Percentiles rank a stretch among this genome's conserved stretches.
Conservation (phyloP, 768 basidiomycete genomes). For the Rhodotorula paludigena region DNA sequence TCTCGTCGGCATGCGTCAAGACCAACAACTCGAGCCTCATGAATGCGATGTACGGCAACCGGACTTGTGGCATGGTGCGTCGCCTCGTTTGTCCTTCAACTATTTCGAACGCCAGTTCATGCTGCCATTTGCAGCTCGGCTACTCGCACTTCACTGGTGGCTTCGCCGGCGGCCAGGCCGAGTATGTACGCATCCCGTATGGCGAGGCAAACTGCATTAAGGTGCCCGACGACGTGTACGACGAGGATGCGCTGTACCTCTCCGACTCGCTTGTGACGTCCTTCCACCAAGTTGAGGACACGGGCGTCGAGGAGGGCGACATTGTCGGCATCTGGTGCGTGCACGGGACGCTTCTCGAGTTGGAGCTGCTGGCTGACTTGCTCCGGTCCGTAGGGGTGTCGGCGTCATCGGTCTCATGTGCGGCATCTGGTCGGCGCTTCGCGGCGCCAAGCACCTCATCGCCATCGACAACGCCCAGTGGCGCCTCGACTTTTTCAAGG, state of each 20-base stretch:
- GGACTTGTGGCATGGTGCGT: conserved; percentile 57
- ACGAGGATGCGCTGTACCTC: conserved; percentile 55
- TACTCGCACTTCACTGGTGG: conserved; percentile 45
- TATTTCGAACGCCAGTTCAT: conserved; percentile 38
- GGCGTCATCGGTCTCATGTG: conserved; percentile 50
- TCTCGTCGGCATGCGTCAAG: conserved; percentile 62
- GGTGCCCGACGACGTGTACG: conserved; percentile 61
- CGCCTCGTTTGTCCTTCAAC: conserved; percentile 50
- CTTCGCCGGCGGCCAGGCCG: conserved; percentile 63
- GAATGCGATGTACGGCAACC: conserved; percentile 59
- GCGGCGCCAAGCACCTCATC: conserved; percentile 62
- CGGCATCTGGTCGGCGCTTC: conserved; percentile 60
- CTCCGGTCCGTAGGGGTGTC: no score
- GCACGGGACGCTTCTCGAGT: no score
- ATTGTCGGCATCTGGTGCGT: conserved; percentile 47
- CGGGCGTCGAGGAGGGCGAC: conserved; percentile 67
- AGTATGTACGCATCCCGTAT: conserved; percentile 67
- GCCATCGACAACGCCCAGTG: conserved; percentile 62
- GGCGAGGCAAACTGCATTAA: conserved; percentile 68
- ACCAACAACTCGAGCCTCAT: conserved; percentile 61
- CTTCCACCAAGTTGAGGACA: conserved; percentile 69
- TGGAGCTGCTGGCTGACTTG: no score
- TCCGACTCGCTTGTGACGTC: conserved; percentile 53
- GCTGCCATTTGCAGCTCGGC: conserved; percentile 38
- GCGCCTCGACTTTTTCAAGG: conserved; percentile 53